Conservation (phyloP, 2,329 filamentous ascomycete species). For the Colletotrichum sp. region DNA sequence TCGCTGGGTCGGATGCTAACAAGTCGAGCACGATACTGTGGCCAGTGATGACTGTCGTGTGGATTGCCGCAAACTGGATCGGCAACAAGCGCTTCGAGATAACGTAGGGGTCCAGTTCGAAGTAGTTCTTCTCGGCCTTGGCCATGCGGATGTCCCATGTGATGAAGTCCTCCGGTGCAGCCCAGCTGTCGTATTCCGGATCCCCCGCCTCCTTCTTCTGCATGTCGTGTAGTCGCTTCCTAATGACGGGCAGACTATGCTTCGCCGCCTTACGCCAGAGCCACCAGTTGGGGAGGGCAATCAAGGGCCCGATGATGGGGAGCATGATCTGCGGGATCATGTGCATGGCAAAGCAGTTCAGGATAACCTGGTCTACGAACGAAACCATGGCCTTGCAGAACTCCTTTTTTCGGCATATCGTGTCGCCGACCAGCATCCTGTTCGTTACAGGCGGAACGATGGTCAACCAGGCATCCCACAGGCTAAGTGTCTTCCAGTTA, state of each 20-base stretch:
- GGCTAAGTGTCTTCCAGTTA: constrained; percentile 43
- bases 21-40: constrained; percentile 53
- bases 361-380: constrained; percentile 55
- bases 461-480: constrained; percentile 49
- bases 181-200: constrained; percentile 42
- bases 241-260: constrained; percentile 52
- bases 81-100: constrained; percentile 59
- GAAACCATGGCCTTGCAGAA: constrained; percentile 52
- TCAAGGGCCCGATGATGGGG: constrained; percentile 51
- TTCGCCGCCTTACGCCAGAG: constrained; percentile 50
- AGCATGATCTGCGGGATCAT: constrained; percentile 53
- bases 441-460: constrained; percentile 50
- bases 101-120: constrained; percentile 50
- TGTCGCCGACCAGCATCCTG: constrained; percentile 44
- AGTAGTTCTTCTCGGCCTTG: constrained; percentile 41
- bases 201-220: constrained; percentile 43
- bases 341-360: constrained; percentile 49
- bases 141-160: constrained; percentile 63
- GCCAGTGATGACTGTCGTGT: constrained; percentile 60
- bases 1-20: constrained; percentile 40
- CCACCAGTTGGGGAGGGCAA: constrained; percentile 49
- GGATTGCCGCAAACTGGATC: constrained; percentile 63
- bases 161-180: constrained; percentile 59
- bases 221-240: constrained; percentile 52
- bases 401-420: constrained; percentile 43